A percentile compares a stretch with the other conserved stretches of the same genome.
phyloP scores from a whole-genome alignment of 2,329 filamentous ascomycete genomes.

The Zalaria obscura region DNA sequence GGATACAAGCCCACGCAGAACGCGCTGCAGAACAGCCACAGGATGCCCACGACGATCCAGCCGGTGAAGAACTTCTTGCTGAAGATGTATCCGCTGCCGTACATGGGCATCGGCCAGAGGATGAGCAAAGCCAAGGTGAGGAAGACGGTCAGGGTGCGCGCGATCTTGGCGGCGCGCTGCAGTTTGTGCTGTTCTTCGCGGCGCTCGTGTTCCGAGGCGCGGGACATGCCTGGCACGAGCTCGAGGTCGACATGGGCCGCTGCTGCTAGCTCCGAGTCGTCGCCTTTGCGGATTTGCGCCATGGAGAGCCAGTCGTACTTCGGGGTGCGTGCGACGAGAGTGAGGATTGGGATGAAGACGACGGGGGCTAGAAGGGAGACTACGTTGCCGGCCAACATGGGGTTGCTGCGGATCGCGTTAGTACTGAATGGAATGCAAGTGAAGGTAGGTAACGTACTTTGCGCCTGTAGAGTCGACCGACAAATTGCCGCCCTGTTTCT shows the following conservation, averaged over 20 bases:
- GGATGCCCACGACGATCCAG: conserved; percentile 55
- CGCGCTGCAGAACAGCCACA: conserved; percentile 65
- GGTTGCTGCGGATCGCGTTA: conserved; percentile 31
- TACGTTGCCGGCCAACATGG: conserved; percentile 81
- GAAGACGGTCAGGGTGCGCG: conserved; percentile 42
- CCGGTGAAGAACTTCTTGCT: conserved; percentile 70
- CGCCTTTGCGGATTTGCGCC: conserved; percentile 61
- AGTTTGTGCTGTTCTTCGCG: conserved; percentile 28
- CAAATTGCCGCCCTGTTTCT: conserved; percentile 52
- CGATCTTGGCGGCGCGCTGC: conserved; percentile 32
- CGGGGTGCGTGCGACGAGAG: conserved; percentile 51
- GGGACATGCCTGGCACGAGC: conserved; percentile 39
- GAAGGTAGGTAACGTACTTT: conserved; percentile 34
- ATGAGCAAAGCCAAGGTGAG: conserved; percentile 61
- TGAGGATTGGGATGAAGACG: conserved; percentile 63
- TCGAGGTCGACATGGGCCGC: conserved; percentile 53
- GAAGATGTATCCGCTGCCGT: conserved; percentile 69
- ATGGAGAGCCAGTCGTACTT: conserved; percentile 82
- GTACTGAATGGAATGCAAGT: not conserved
- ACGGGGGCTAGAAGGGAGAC: conserved; percentile 65
- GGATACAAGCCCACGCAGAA: conserved; percentile 70
- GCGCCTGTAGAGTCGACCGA: conserved; percentile 62
- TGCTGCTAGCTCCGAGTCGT: conserved; percentile 59
- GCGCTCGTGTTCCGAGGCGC: conserved; percentile 22
- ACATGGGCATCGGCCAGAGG: conserved; percentile 89